phyloP scores from a whole-genome alignment of 192 early-diverging fungal genomes.

The Backusella westeae region DNA sequence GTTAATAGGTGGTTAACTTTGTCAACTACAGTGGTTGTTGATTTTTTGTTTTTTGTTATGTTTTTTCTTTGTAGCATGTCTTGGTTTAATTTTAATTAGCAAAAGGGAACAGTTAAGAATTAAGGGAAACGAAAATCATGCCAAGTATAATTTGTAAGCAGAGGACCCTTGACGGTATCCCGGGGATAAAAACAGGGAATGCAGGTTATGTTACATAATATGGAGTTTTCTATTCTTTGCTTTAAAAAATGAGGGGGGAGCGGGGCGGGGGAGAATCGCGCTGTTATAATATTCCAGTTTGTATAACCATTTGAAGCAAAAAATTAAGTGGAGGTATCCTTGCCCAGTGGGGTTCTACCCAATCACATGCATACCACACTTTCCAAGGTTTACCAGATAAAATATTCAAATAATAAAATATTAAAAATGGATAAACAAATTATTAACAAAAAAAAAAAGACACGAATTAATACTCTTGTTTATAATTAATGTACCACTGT shows the following conservation, averaged over 20 bases:
- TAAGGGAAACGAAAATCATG: not conserved
- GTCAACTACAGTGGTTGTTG: not conserved
- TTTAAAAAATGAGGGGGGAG: not conserved
- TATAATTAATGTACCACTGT: not conserved
- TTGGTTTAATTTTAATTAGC: not conserved
- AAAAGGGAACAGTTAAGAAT: not conserved
- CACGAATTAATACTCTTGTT: not conserved
- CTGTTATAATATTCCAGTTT: not conserved
- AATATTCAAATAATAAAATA: not conserved
- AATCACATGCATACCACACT: not conserved
- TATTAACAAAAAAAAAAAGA: not conserved
- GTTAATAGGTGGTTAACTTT: not conserved
- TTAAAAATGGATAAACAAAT: not conserved
- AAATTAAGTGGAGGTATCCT: not conserved
- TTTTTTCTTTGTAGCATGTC: not conserved
- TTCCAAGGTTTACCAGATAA: slow-evolving; percentile 9
- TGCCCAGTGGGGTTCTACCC: not conserved
- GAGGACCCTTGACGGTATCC: not conserved
- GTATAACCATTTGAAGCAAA: not conserved
- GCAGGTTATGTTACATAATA: not conserved
- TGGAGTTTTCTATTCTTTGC: not conserved
- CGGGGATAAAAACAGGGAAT: not conserved
- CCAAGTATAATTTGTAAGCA: not conserved
- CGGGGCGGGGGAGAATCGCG: not conserved
- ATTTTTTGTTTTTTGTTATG: not conserved